Percentiles rank a stretch among this genome's conserved stretches.
These are phyloP conservation scores for Oryza meridionalis DNA, from an alignment of 176 grass and related monocot genomes.

Conservation along the genomic window DNA sequence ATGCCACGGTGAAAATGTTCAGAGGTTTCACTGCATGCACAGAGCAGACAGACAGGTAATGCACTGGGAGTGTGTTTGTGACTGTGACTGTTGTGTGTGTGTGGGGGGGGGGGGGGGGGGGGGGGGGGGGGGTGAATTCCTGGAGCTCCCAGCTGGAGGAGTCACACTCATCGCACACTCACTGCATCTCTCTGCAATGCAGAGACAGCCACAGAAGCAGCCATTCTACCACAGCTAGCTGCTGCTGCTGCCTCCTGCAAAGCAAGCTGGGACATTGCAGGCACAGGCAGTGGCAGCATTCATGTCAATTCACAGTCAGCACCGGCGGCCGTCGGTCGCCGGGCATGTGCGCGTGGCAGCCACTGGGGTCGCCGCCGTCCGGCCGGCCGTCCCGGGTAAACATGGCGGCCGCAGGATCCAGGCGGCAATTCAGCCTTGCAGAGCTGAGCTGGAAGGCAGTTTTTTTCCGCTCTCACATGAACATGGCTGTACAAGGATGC, in stretches of 20 bases:
- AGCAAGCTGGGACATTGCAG: background rate
- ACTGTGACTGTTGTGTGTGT: too few relatives aligned
- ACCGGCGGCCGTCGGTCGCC: background rate
- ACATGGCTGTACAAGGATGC: background rate
- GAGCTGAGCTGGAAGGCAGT: background rate
- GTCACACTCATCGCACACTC: background rate
- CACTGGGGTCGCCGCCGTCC: background rate
- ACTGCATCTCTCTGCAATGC: background rate
- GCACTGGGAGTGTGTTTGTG: background rate
- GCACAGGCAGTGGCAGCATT: slow-evolving; percentile 5
- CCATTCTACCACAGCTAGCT: slow-evolving; percentile 5
- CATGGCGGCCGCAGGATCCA: background rate
- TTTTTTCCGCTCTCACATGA: background rate
- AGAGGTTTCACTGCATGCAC: background rate
- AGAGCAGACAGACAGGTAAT: background rate
- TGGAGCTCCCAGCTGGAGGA: background rate
- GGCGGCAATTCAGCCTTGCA: slow-evolving; percentile 19
- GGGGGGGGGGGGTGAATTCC: background rate
- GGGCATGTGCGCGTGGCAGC: slow-evolving; percentile 34
- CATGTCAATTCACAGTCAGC: slow-evolving; percentile 8
- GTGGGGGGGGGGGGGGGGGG: too few relatives aligned
- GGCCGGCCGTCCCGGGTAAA: slow-evolving; percentile 1
- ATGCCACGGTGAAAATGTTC: background rate
- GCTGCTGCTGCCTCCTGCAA: background rate
- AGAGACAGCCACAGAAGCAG: slow-evolving; percentile 17